Conservation (phyloP, 2,329 filamentous ascomycete genomes). For the Nothophaeocryptopus gaeumannii region DNA sequence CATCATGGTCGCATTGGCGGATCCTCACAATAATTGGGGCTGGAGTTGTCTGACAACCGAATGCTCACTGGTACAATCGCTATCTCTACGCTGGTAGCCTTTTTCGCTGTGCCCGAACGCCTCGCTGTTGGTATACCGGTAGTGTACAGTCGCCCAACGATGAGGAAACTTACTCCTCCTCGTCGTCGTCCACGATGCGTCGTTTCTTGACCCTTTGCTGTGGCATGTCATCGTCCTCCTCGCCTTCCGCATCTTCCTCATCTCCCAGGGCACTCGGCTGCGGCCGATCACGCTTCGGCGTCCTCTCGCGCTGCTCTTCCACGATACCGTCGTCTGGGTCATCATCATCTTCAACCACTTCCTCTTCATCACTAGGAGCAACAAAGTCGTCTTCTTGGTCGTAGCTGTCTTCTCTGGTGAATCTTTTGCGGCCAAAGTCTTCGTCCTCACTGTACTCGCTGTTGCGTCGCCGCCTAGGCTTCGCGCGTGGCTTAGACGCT, state of each 20-base stretch:
- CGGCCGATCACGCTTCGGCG: slow-evolving; percentile 40
- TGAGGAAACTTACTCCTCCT: slow-evolving; percentile 41
- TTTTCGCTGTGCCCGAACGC: too few species aligned
- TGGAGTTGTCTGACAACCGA: too few species aligned
- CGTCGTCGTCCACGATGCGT: slow-evolving; percentile 47
- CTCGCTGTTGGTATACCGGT: too few species aligned
- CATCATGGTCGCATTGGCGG: too few species aligned
- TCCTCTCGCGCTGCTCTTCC: slow-evolving; percentile 31
- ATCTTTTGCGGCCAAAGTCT: slow-evolving; percentile 67
- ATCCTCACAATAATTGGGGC: too few species aligned
- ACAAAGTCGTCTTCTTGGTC: slow-evolving; percentile 78
- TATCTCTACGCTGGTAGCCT: too few species aligned
- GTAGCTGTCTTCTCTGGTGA: slow-evolving; percentile 68
- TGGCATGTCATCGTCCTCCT: slow-evolving; percentile 35
- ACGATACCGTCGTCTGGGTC: slow-evolving; percentile 47
- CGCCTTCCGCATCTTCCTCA: slow-evolving; percentile 36
- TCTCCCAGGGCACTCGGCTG: slow-evolving; percentile 28
- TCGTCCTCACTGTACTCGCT: slow-evolving; percentile 67
- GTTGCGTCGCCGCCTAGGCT: slow-evolving; percentile 38
- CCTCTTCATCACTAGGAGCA: slow-evolving; percentile 70
- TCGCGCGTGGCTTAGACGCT: slow-evolving; percentile 31
- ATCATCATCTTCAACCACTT: slow-evolving; percentile 58
- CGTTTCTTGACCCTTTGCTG: slow-evolving; percentile 41
- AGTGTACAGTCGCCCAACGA: too few species aligned
- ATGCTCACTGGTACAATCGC: too few species aligned